These are phyloP conservation scores for Coemansia erecta DNA, from an alignment of 192 early-diverging fungal genomes.

Conservation along the genomic window DNA sequence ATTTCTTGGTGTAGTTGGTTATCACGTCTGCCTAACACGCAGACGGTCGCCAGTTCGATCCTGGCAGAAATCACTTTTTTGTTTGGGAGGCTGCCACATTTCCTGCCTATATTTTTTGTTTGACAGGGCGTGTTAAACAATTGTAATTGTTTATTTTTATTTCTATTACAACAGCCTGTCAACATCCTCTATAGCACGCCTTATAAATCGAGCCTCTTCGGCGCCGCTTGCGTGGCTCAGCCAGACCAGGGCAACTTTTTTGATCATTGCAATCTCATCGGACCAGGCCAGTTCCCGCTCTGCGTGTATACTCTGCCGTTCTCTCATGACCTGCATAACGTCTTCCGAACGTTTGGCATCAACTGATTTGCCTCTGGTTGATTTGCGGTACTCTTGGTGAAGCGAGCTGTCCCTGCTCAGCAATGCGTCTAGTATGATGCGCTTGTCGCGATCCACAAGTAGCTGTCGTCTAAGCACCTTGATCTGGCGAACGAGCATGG, in stretches of 20 bases:
- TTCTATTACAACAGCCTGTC: neutral
- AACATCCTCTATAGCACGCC: neutral
- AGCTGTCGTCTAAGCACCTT: constrained; percentile 15
- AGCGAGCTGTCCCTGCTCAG: constrained; percentile 10
- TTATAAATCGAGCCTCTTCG: neutral
- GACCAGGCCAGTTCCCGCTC: constrained; percentile 41
- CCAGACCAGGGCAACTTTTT: constrained; percentile 20
- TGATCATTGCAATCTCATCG: constrained; percentile 19
- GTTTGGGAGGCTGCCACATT: no score
- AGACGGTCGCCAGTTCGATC: no score
- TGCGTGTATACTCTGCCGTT: constrained; percentile 26
- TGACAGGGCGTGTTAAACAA: no score
- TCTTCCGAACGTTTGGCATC: constrained; percentile 11
- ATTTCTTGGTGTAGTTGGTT: no score
- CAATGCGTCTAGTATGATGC: constrained; percentile 30
- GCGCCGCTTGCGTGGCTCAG: neutral
- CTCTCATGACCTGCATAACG: constrained; percentile 32
- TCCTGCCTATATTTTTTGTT: no score
- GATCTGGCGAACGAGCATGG: constrained; percentile 20
- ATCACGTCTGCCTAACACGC: no score
- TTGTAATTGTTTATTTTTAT: neutral
- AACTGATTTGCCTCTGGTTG: neutral
- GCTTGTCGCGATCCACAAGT: constrained; percentile 25
- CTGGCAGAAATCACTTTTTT: no score
- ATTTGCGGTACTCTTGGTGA: constrained; percentile 4